Base-by-base conservation (phyloP, 345 rosid species). In the Gossypium australe region DNA sequence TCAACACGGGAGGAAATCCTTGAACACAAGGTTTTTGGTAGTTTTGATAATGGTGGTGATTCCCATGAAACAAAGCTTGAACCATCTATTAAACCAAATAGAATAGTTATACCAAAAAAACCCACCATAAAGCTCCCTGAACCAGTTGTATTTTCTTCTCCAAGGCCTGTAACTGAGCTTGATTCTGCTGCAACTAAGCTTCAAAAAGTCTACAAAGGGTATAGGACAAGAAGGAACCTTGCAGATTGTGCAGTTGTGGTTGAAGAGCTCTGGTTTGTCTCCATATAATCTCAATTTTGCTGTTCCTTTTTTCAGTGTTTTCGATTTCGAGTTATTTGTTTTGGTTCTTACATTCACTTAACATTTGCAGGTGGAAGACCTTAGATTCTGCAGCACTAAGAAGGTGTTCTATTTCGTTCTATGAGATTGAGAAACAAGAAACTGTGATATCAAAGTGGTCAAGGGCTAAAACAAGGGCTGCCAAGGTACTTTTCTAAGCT, bases 211-310 rank as follows among this genome's bases (percentile, higher is more conserved):
- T 86, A 84, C 77, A 86, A 80, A 78, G 76, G 89, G 65, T 84
- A 82, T 47, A 49, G 87, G 67, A 86, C 86, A 10, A 84, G 87
- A 71, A 80, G 89, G 74, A 86, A 86, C 70, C 84, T 90, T 44
- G 95, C 95, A 1, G 93, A 90, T 85, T 88, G 91, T 24, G 91
- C 91, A 0, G 91, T 88, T 81, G 83, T 90, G 24, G 87, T 85
- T 63, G 91, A 90, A 71, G 89, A 90, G 81, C 91, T 87, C 59
- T 90, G 92, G 94, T 89, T 59, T 47, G 87, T 79, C 29, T 73
- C 56, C 10, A 25, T 74, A 76, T 51, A 48, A 69, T 75, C 57
- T 67, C 49, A 44, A 41, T 51, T 72, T 55, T 48, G 51, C 49
- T 68, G 34, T 2, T 25, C 60, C 71, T 49, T 59, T 27, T 10